Evolutionary conservation across 768 basidiomycete species (phyloP).

Genomic region (Rhizopogon rudus): DNA sequence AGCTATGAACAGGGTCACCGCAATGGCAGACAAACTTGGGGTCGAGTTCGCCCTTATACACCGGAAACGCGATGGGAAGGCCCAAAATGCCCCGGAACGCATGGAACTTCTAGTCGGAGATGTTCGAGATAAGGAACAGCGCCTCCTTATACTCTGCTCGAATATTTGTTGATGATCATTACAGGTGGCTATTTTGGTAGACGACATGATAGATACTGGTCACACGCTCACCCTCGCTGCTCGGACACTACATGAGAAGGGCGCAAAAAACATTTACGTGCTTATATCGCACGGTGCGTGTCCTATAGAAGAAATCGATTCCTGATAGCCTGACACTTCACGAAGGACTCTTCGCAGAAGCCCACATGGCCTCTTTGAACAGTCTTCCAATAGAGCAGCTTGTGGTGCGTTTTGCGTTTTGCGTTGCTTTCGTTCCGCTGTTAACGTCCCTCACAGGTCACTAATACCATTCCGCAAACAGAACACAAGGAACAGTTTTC

Average conservation of each 20-base stretch:
- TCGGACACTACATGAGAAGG: constrained; percentile 82
- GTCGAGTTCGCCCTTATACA: constrained; percentile 96
- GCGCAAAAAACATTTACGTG: constrained; percentile 82
- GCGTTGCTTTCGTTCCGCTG: neutral
- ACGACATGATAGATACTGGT: constrained; percentile 98
- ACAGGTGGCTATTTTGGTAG: constrained; percentile 89
- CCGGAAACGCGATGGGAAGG: constrained; percentile 74
- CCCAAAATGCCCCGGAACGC: constrained; percentile 59
- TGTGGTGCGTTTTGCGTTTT: constrained; percentile 50
- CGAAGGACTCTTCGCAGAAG: constrained; percentile 75
- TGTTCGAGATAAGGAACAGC: constrained; percentile 76
- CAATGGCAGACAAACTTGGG: constrained; percentile 92
- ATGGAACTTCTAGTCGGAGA: constrained; percentile 96
- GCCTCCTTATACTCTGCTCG: neutral
- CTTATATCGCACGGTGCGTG: constrained; percentile 85
- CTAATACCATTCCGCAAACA: constrained; percentile 90
- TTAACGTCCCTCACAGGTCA: constrained; percentile 50
- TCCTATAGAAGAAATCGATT: constrained; percentile 1
- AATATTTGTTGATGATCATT: constrained; percentile 1
- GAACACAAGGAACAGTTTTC: constrained; percentile 56
- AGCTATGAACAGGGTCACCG: constrained; percentile 63
- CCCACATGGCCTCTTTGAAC: constrained; percentile 62
- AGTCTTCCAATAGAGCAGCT: constrained; percentile 77
- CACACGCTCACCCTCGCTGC: constrained; percentile 83
- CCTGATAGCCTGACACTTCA: constrained; percentile 5